Conservation (phyloP, 2,329 filamentous ascomycete species). For the Botrytis galanthina region DNA sequence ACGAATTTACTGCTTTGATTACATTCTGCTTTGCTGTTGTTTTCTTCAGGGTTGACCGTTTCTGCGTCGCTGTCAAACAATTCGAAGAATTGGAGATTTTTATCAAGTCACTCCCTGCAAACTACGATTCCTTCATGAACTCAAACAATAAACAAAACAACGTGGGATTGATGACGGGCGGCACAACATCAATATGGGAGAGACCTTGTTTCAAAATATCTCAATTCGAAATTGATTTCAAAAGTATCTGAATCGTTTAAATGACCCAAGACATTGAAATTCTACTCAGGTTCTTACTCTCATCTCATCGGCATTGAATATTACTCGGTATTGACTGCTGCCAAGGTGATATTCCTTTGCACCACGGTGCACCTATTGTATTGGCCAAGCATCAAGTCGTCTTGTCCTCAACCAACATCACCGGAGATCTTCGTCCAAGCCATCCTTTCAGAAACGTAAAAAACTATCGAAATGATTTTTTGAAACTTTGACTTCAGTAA, state of each 20-base stretch:
- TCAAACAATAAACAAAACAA: conserved; percentile 11
- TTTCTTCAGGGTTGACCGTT: background rate
- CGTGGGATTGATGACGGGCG: background rate
- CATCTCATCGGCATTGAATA: background rate
- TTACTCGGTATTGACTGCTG: conserved; percentile 7
- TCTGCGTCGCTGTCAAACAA: conserved; percentile 13
- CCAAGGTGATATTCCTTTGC: conserved; percentile 8
- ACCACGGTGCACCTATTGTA: background rate
- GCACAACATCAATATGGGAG: background rate
- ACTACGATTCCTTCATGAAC: conserved; percentile 1
- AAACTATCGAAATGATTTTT: conserved; percentile 2
- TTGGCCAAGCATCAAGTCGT: conserved; percentile 8
- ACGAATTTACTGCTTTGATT: background rate
- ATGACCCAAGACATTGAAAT: background rate
- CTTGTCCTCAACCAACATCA: background rate
- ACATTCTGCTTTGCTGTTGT: background rate
- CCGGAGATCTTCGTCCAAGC: conserved; percentile 1
- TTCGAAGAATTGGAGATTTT: background rate
- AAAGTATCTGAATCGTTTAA: conserved; percentile 6
- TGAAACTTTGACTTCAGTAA: background rate
- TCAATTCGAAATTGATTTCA: background rate
- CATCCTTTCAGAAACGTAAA: background rate
- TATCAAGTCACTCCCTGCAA: conserved; percentile 2
- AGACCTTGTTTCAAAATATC: conserved; percentile 2
- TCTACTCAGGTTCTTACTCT: background rate